Evolutionary conservation across 2,329 filamentous ascomycete species (phyloP).

Genomic region (Penicillium sp.): DNA sequence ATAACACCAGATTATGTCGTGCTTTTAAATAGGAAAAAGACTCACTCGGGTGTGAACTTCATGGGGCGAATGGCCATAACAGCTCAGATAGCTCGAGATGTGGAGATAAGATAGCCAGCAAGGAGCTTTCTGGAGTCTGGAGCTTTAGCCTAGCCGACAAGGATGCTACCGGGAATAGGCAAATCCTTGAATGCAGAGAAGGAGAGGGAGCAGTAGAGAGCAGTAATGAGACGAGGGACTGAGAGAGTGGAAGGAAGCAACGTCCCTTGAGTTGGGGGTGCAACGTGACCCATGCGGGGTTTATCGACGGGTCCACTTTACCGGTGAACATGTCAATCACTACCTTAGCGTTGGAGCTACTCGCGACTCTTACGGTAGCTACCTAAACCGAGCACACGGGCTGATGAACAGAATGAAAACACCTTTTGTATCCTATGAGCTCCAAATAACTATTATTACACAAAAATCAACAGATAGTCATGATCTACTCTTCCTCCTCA

Average conservation of each 20-base stretch:
- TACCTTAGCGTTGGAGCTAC: not conserved
- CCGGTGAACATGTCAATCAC: not conserved
- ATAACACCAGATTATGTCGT: not conserved
- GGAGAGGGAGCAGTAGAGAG: not conserved
- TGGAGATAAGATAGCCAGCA: conserved; percentile 21
- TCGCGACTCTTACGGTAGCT: not conserved
- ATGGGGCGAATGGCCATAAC: conserved; percentile 42
- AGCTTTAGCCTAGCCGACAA: not conserved
- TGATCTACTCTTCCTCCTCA: conserved; percentile 64
- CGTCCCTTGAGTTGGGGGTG: not conserved
- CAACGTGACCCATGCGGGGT: conserved; percentile 21
- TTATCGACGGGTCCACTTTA: conserved; percentile 2
- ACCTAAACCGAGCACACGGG: not conserved
- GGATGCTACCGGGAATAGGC: not conserved
- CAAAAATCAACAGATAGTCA: conserved; percentile 8
- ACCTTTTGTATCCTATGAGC: conserved; percentile 14
- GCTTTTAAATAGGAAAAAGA: not conserved
- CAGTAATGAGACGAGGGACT: not conserved
- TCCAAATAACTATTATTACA: conserved; percentile 21
- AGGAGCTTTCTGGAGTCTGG: conserved; percentile 5
- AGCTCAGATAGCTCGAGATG: conserved; percentile 11
- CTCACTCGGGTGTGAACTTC: conserved; percentile 46
- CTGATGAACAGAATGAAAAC: conserved; percentile 8
- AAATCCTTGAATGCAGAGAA: not conserved
- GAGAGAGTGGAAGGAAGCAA: conserved; percentile 1